These are phyloP conservation scores for Colletotrichum liriopes DNA, from an alignment of 2,329 filamentous ascomycete species.

Conservation along the genomic window DNA sequence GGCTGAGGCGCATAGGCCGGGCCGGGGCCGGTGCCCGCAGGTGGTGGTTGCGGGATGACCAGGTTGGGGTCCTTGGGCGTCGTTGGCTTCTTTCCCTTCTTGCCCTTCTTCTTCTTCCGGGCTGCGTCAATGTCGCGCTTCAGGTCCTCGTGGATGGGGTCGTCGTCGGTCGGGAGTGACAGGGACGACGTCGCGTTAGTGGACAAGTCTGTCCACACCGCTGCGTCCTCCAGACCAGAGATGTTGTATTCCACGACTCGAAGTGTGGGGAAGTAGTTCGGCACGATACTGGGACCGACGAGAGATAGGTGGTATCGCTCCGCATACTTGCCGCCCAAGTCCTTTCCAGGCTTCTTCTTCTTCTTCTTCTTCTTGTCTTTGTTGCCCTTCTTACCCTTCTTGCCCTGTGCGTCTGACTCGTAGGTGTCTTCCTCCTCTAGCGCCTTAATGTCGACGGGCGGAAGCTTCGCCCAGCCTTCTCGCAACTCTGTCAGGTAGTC, in stretches of 20 bases:
- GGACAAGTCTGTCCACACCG: constrained; percentile 61
- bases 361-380: constrained; percentile 62
- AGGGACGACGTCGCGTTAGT: constrained; percentile 2
- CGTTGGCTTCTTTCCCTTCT: constrained; percentile 52
- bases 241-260: constrained; percentile 97
- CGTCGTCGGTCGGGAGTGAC: constrained; percentile 38
- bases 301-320: constrained; percentile 88
- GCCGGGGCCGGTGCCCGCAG: constrained; percentile 81
- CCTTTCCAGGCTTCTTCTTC: constrained; percentile 67
- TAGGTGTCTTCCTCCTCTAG: constrained; percentile 43
- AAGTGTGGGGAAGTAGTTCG: constrained; percentile 91
- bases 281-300: constrained; percentile 89
- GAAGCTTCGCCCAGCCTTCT: constrained; percentile 83
- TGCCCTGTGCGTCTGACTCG: constrained; percentile 48
- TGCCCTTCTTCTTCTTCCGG: constrained; percentile 57
- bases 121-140: constrained; percentile 49
- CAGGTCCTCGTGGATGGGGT: constrained; percentile 48
- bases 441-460: constrained; percentile 61
- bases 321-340: constrained; percentile 84
- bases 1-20: constrained; percentile 92
- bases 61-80: constrained; percentile 71
- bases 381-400: constrained; percentile 56
- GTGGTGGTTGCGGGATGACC: constrained; percentile 79
- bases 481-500: constrained; percentile 87
- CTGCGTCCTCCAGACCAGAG: constrained; percentile 76